These are phyloP conservation scores for Globomyces sp. DNA, from an alignment of 371 early-diverging fungal species.

Conservation along the genomic window DNA sequence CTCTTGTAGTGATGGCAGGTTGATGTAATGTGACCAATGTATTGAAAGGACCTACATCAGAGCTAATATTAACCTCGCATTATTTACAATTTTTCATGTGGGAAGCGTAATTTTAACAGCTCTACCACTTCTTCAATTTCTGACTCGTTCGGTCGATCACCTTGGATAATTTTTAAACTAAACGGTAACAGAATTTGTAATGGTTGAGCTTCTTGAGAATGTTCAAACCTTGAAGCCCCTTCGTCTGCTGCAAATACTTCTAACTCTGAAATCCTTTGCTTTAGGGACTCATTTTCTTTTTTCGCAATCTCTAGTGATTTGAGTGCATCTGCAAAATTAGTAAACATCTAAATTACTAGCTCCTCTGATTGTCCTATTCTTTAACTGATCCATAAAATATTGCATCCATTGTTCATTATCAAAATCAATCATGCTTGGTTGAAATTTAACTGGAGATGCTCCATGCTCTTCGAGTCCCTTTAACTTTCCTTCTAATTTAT, in stretches of 20 bases:
- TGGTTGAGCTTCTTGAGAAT: not conserved
- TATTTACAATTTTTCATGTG: too few species aligned
- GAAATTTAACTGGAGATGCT: slow-evolving; percentile 6
- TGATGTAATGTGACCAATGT: not conserved
- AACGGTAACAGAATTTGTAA: not conserved
- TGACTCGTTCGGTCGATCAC: not conserved
- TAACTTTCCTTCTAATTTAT: slow-evolving; percentile 24
- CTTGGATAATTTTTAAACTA: not conserved
- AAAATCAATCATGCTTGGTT: slow-evolving; percentile 19
- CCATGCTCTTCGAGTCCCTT: slow-evolving; percentile 1
- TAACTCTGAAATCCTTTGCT: slow-evolving; percentile 2
- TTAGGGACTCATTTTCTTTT: slow-evolving; percentile 13
- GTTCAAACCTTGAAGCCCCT: not conserved
- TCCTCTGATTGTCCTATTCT: slow-evolving; percentile 36
- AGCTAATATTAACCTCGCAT: not conserved
- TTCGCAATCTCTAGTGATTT: slow-evolving; percentile 17
- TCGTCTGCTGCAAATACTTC: not conserved
- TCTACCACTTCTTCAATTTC: not conserved
- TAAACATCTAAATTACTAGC: slow-evolving; percentile 22
- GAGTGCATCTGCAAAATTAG: slow-evolving; percentile 15
- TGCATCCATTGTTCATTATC: slow-evolving; percentile 35
- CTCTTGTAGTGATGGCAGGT: not conserved
- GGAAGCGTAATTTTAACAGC: not conserved
- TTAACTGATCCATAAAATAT: slow-evolving; percentile 39
- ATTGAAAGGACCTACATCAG: not conserved